phyloP scores from a whole-genome alignment of 2,329 filamentous ascomycete genomes.

The Calonectria hawksworthii region DNA sequence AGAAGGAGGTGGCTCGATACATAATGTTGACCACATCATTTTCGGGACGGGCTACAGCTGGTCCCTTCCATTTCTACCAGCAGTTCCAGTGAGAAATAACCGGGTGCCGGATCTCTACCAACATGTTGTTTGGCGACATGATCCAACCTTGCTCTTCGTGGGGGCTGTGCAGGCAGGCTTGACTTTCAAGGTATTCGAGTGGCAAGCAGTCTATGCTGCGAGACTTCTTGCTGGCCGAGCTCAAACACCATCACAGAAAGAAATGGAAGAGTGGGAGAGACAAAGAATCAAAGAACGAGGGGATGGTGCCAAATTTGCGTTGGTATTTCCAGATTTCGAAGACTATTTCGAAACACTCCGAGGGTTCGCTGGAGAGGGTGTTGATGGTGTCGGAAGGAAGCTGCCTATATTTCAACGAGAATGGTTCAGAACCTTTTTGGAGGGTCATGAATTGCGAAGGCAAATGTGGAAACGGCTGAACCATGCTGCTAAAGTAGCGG shows the following conservation, averaged over 20 bases:
- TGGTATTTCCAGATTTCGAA: not conserved
- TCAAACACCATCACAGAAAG: not conserved
- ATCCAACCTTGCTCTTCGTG: not conserved
- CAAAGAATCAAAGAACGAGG: not conserved
- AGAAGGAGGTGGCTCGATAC: not conserved
- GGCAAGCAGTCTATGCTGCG: not conserved
- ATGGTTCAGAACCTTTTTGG: not conserved
- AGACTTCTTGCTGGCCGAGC: not conserved
- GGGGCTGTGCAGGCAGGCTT: not conserved
- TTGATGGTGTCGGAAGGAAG: not conserved
- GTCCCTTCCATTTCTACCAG: not conserved
- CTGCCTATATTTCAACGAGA: not conserved
- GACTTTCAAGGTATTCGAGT: not conserved
- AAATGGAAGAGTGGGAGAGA: not conserved
- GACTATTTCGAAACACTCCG: not conserved
- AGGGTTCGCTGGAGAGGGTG: not conserved
- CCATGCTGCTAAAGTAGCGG: not conserved
- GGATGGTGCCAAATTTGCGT: not conserved
- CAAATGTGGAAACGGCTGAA: not conserved
- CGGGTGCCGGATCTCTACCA: not conserved
- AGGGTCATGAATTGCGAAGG: not conserved
- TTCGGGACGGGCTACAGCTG: not conserved
- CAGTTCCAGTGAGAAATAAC: not conserved
- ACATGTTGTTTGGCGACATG: not conserved
- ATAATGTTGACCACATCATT: not conserved